Percentiles rank a stretch among this genome's conserved stretches.
Evolutionary conservation across 2,329 filamentous ascomycete genomes (phyloP).

Genomic region (Lithohypha guttulata): DNA sequence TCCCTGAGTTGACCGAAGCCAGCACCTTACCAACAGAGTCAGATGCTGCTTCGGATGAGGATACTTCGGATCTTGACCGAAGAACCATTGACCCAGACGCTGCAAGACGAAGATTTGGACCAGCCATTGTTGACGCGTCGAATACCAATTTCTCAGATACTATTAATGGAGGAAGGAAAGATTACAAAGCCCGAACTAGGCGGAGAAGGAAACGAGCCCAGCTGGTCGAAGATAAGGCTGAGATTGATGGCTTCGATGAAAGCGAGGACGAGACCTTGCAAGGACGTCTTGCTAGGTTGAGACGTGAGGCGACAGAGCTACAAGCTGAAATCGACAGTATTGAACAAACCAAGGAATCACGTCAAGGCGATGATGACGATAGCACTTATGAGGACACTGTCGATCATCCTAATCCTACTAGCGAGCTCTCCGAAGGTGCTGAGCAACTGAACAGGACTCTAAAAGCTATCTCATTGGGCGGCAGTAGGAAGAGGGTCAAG

Average conservation of each 20-base stretch:
- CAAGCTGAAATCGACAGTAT: slow-evolving; percentile 40
- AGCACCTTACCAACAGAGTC: slow-evolving; percentile 46
- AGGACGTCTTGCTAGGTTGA: slow-evolving; percentile 68
- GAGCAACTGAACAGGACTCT: slow-evolving; percentile 61
- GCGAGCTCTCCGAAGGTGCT: slow-evolving; percentile 45
- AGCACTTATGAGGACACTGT: slow-evolving; percentile 27
- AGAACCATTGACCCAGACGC: slow-evolving; percentile 65
- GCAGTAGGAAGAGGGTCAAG: slow-evolving; percentile 4
- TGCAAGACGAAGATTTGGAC: slow-evolving; percentile 69
- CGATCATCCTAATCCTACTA: slow-evolving; percentile 28
- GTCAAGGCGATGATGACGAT: slow-evolving; percentile 21
- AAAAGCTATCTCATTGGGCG: slow-evolving; percentile 45
- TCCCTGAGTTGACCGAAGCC: slow-evolving; percentile 72
- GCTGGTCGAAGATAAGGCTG: slow-evolving; percentile 31
- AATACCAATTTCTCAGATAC: slow-evolving; percentile 85
- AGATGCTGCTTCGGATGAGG: slow-evolving; percentile 40
- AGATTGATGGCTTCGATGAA: slow-evolving; percentile 49
- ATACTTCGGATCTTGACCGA: slow-evolving; percentile 62
- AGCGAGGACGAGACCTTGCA: slow-evolving; percentile 69
- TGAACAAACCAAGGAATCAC: slow-evolving; percentile 39
- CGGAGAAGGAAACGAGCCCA: slow-evolving; percentile 39
- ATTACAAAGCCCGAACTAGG: slow-evolving; percentile 65
- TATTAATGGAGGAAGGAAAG: slow-evolving; percentile 68
- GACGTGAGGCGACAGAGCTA: slow-evolving; percentile 68
- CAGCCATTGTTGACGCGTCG: slow-evolving; percentile 62